Evolutionary conservation across 192 early-diverging fungal species (phyloP).

Genomic region (Backusella morwellensis): DNA sequence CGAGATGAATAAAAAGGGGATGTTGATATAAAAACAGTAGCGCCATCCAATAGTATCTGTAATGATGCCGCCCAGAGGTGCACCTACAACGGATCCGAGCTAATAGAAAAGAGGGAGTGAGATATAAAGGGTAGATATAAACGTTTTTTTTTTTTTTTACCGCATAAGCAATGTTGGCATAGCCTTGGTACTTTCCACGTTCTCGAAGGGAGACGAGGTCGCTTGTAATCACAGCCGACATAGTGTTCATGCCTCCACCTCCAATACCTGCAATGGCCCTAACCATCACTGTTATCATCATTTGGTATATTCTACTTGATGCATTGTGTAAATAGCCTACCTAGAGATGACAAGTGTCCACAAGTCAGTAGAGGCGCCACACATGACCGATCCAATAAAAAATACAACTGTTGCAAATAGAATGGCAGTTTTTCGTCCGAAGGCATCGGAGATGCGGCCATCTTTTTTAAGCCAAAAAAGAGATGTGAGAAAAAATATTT

Average conservation of each 20-base stretch:
- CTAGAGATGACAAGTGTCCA: slow-evolving; percentile 60
- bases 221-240: slow-evolving; percentile 69
- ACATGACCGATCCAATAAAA: slow-evolving; percentile 64
- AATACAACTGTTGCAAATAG: slow-evolving; percentile 60
- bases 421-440: slow-evolving; percentile 67
- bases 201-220: slow-evolving; percentile 72
- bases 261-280: slow-evolving; percentile 72
- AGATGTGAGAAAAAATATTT: not conserved
- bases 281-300: too few species aligned
- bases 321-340: too few species aligned
- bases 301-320: too few species aligned
- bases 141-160: slow-evolving; percentile 3
- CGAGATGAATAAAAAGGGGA: slow-evolving; percentile 59
- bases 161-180: slow-evolving; percentile 29
- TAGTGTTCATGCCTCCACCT: slow-evolving; percentile 53
- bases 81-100: slow-evolving; percentile 60
- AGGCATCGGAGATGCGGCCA: slow-evolving; percentile 72
- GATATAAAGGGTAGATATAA: not conserved
- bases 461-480: slow-evolving; percentile 13
- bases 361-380: slow-evolving; percentile 51
- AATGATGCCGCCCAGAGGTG: slow-evolving; percentile 62
- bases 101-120: not conserved
- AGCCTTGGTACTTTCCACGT: slow-evolving; percentile 55
- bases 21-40: slow-evolving; percentile 75
- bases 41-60: slow-evolving; percentile 53